Evolutionary conservation across 768 basidiomycete genomes (phyloP).

Genomic region (Albatrellus ellisii): DNA sequence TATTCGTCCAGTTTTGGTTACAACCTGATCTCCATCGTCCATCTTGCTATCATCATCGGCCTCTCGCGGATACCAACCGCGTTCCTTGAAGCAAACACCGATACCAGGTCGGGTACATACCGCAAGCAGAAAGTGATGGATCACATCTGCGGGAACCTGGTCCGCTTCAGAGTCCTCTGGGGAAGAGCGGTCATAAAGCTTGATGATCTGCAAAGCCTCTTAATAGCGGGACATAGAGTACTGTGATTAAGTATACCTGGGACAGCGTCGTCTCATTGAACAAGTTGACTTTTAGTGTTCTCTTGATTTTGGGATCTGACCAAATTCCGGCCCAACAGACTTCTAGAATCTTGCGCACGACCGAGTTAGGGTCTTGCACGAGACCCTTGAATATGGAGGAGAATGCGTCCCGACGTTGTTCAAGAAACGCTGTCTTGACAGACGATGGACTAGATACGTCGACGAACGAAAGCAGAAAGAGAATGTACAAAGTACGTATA

Average conservation of each 20-base stretch:
- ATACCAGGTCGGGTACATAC: constrained; percentile 70
- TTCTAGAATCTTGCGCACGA: constrained; percentile 56
- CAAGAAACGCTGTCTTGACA: constrained; percentile 53
- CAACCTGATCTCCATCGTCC: constrained; percentile 25
- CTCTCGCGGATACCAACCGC: constrained; percentile 84
- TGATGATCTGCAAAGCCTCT: constrained; percentile 38
- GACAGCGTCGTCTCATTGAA: constrained; percentile 57
- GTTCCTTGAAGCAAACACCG: constrained; percentile 80
- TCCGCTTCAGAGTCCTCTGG: constrained; percentile 37
- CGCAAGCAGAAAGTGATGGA: constrained; percentile 78
- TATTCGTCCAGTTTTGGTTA: constrained; percentile 33
- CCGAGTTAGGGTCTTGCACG: constrained; percentile 45
- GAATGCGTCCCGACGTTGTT: constrained; percentile 56
- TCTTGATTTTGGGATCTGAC: constrained; percentile 58
- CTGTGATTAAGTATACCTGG: constrained; percentile 31
- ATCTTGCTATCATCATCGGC: constrained; percentile 27
- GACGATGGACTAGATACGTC: constrained; percentile 30
- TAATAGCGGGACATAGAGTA: not conserved
- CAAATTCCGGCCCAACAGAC: constrained; percentile 67
- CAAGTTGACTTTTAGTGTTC: constrained; percentile 55
- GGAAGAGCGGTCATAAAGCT: constrained; percentile 53
- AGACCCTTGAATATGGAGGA: constrained; percentile 64
- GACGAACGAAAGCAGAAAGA: constrained; percentile 65
- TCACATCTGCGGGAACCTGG: constrained; percentile 61
- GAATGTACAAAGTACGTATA: constrained; percentile 64